Base-by-base conservation (phyloP, 2,329 filamentous ascomycete genomes). In the Ophiostoma ips region DNA sequence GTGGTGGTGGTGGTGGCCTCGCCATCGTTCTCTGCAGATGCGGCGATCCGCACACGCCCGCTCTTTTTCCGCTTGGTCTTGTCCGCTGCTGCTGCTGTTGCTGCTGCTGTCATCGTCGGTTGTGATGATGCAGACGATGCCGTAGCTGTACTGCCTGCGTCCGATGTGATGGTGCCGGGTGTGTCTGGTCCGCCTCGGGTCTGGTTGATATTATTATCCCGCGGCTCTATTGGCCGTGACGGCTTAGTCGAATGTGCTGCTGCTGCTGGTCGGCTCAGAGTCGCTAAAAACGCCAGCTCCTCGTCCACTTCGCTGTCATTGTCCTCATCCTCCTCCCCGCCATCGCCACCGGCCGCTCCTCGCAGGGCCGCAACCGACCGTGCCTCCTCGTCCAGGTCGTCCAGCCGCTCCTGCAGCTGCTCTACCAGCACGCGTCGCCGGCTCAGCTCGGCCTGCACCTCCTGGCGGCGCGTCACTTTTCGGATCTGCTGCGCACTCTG, bases 381-480 rank as follows among this genome's bases (percentile, higher is more conserved):
- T 60, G 61, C 64, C 51, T 84, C 71, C 56, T 85, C 77, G 57
- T 80, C 74, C 10, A 88, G 62, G 58, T 89, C 84, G 52, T 79
- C 70, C 54, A 90, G 64, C 35, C 81, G 71, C 57, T 85, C 78
- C 40, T 76, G 69, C 38, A 90, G 64, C 49, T 75, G 70, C 58
- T 85, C 83, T 48, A 88, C 70, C 5, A 77, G 61, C 34, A 84
- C 79, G 51, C 81, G 74, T 59, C 86, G 84, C 40, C 68, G 66
- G 53, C 76, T 72, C 31, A 90, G 68, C 54, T 84, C 79, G 19
- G 68, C 65, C 62, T 87, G 82, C 16, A 74, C 62, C 52, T 81
- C 75, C 54, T 78, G 70, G 57, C 78, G 76, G 52, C 75, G 76
- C 5, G 71, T 63, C 51, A 74, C 73, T 31, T 74, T 67, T 61